Conservation (phyloP, 352 stramenopile species). For the Pythium scleroteichum region DNA sequence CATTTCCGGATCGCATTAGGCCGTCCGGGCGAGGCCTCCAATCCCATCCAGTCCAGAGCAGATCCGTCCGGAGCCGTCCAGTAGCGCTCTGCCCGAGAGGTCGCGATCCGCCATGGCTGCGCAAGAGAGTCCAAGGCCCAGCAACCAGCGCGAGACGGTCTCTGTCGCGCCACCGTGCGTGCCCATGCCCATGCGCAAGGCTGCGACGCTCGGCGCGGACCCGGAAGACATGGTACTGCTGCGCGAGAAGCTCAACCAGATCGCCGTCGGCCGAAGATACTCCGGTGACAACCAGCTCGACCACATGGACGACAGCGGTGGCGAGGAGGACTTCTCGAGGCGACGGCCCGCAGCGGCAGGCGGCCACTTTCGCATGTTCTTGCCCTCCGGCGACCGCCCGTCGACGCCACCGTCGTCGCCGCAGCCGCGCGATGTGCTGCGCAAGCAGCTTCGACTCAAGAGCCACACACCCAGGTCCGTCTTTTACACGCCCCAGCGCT, state of each 20-base stretch:
- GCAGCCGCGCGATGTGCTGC: slow-evolving; percentile 69
- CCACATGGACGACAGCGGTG: slow-evolving; percentile 22
- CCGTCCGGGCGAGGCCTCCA: not conserved
- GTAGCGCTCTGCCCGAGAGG: slow-evolving; percentile 15
- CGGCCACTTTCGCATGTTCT: slow-evolving; percentile 54
- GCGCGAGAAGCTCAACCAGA: slow-evolving; percentile 73
- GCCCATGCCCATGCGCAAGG: slow-evolving; percentile 13
- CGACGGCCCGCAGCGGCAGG: not conserved
- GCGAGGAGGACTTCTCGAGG: slow-evolving; percentile 26
- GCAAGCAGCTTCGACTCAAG: slow-evolving; percentile 68
- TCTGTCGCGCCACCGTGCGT: not conserved
- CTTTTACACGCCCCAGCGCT: slow-evolving; percentile 16
- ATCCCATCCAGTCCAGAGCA: slow-evolving; percentile 10
- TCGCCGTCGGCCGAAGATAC: slow-evolving; percentile 42
- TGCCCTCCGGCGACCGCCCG: slow-evolving; percentile 39
- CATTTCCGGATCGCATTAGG: slow-evolving; percentile 25
- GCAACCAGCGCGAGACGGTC: slow-evolving; percentile 15
- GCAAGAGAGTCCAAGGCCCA: slow-evolving; percentile 21
- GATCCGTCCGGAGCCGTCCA: slow-evolving; percentile 11
- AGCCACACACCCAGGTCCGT: slow-evolving; percentile 29
- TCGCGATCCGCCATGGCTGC: slow-evolving; percentile 12
- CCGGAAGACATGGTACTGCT: slow-evolving; percentile 69
- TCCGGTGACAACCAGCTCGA: slow-evolving; percentile 14
- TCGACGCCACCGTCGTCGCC: slow-evolving; percentile 78
- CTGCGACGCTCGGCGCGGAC: slow-evolving; percentile 16